A percentile compares a stretch with the other conserved stretches of the same genome.
Conservation (phyloP, 2,329 filamentous ascomycete species). For the Diaporthe helianthi region DNA sequence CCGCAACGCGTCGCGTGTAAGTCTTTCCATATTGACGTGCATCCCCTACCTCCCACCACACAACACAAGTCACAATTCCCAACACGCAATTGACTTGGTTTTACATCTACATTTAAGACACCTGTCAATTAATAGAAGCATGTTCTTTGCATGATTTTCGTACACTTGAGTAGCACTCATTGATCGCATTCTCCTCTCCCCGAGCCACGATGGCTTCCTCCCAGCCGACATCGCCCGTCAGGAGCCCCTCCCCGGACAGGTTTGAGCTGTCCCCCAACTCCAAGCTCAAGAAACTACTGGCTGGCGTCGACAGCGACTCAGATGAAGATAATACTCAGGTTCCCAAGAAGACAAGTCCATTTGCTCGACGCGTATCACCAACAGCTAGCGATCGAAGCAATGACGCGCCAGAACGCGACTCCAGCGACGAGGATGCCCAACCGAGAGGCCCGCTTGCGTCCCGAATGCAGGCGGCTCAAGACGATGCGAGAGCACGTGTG, state of each 20-base stretch:
- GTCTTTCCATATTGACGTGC: constrained; percentile 12
- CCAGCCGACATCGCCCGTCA: constrained; percentile 53
- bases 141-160: constrained; percentile 15
- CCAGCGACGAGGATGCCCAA: constrained; percentile 51
- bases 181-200: neutral
- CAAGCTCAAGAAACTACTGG: constrained; percentile 62
- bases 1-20: constrained; percentile 24
- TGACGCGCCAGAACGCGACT: constrained; percentile 25
- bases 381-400: constrained; percentile 4
- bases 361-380: constrained; percentile 24
- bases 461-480: constrained; percentile 58
- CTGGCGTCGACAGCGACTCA: constrained; percentile 56
- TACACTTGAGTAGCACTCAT: neutral
- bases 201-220: constrained; percentile 55
- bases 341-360: constrained; percentile 26
- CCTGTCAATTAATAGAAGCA: constrained; percentile 2
- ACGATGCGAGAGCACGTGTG: constrained; percentile 50
- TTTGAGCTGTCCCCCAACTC: constrained; percentile 59
- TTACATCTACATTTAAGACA: neutral
- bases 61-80: neutral
- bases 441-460: constrained; percentile 71
- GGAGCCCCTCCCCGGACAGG: constrained; percentile 50
- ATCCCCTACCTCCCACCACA: constrained; percentile 8
- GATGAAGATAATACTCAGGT: constrained; percentile 48
- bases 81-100: neutral